Conservation (phyloP, 495 filamentous ascomycete genomes). For the Trichocladium uniseriatum region DNA sequence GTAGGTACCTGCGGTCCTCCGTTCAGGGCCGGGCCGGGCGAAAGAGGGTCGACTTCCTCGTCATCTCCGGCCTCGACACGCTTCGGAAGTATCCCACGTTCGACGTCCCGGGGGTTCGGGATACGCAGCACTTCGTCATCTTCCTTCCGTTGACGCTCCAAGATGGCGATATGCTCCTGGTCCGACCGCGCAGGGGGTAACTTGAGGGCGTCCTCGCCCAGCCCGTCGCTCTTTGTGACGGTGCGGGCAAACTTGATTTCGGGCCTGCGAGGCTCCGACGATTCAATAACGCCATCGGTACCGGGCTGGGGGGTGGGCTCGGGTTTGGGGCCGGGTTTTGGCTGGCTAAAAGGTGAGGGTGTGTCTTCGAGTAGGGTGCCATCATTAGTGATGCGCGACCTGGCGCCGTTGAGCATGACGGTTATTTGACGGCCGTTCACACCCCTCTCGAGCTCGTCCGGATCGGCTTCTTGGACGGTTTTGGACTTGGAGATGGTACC, state of each 20-base stretch:
- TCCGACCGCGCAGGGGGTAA: conserved; percentile 48
- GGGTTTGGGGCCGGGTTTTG: conserved; percentile 4
- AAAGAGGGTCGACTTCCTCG: conserved; percentile 14
- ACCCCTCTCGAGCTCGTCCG: conserved; percentile 51
- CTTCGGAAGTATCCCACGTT: conserved; percentile 63
- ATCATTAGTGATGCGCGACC: conserved; percentile 39
- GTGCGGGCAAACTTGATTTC: conserved; percentile 57
- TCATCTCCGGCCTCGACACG: conserved; percentile 44
- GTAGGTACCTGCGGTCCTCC: conserved; percentile 12
- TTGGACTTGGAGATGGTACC: conserved; percentile 42
- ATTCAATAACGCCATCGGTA: conserved; percentile 18
- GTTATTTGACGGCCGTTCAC: conserved; percentile 64
- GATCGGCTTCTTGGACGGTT: conserved; percentile 47
- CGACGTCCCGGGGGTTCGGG: conserved; percentile 78
- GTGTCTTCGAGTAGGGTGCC: conserved; percentile 30
- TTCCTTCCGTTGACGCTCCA: conserved; percentile 71
- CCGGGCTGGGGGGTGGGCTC: background rate
- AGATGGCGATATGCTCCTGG: conserved; percentile 76
- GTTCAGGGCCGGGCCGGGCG: conserved; percentile 13
- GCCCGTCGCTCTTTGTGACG: conserved; percentile 40
- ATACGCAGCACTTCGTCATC: conserved; percentile 70
- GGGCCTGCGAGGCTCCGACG: conserved; percentile 18
- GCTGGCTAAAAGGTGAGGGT: conserved; percentile 1
- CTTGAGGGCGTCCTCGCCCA: conserved; percentile 29
- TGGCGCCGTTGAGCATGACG: conserved; percentile 51